These are phyloP conservation scores for Agaricus sinodeliciosus DNA, from an alignment of 768 basidiomycete genomes.

Conservation along the genomic window DNA sequence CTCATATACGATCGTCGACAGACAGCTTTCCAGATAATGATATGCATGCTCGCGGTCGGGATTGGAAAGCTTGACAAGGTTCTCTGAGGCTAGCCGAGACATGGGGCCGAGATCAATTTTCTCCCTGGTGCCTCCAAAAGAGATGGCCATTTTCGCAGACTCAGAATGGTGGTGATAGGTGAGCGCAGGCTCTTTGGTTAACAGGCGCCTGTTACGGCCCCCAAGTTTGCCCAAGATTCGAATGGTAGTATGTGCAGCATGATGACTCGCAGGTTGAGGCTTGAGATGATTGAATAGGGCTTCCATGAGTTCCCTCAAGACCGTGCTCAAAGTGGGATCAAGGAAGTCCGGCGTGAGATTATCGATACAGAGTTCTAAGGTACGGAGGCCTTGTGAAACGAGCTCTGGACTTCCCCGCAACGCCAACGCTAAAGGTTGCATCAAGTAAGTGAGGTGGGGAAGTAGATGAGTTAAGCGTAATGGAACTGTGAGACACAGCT, in stretches of 20 bases:
- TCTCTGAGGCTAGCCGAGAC: conserved; percentile 55
- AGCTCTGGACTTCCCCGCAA: conserved; percentile 83
- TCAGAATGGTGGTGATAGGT: conserved; percentile 66
- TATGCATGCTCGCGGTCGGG: conserved; percentile 56
- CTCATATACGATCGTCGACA: conserved; percentile 69
- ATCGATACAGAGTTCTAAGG: conserved; percentile 97
- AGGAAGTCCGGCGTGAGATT: conserved; percentile 97
- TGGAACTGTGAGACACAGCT: conserved; percentile 95
- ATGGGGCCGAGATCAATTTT: conserved; percentile 63
- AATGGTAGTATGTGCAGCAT: conserved; percentile 89
- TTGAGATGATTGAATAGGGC: conserved; percentile 88
- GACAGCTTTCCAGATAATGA: conserved; percentile 61
- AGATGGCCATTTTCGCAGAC: conserved; percentile 62
- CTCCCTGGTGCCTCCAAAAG: conserved; percentile 63
- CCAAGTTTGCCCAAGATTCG: conserved; percentile 96
- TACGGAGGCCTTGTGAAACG: conserved; percentile 91
- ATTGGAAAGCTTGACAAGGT: conserved; percentile 44
- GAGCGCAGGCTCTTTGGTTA: conserved; percentile 74
- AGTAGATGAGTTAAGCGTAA: conserved; percentile 92
- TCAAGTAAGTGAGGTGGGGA: conserved; percentile 90
- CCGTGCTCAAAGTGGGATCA: conserved; percentile 90
- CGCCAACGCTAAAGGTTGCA: conserved; percentile 93
- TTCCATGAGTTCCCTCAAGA: conserved; percentile 90
- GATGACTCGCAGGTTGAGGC: conserved; percentile 83
- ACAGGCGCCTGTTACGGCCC: conserved; percentile 83